Percentiles rank a stretch among this genome's conserved stretches.
Evolutionary conservation across 805 yeast genomes (phyloP).

Genomic region (Sungouiella thailandica): DNA sequence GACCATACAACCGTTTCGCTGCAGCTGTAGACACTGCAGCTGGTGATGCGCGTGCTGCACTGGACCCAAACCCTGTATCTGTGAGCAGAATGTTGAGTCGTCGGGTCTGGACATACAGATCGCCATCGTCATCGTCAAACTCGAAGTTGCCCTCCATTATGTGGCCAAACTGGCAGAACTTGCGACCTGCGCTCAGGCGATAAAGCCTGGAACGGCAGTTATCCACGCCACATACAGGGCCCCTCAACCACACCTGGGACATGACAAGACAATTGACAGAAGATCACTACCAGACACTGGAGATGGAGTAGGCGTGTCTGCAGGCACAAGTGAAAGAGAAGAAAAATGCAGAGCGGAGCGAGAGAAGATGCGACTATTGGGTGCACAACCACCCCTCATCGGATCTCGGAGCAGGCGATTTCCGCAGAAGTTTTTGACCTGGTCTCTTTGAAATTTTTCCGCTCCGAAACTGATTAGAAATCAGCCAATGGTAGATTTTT

Average conservation of each 20-base stretch:
- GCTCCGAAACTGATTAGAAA: too few relatives aligned
- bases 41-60: conserved; percentile 2
- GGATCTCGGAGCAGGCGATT: too few relatives aligned
- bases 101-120: conserved; percentile 44
- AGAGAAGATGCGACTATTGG: too few relatives aligned
- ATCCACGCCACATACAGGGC: conserved; percentile 83
- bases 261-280: too few relatives aligned
- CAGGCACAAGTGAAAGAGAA: too few relatives aligned
- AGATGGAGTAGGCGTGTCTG: too few relatives aligned
- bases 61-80: conserved; percentile 22
- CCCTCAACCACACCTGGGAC: conserved; percentile 49
- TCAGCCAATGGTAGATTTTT: too few relatives aligned
- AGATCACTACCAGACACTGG: too few relatives aligned
- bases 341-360: too few relatives aligned
- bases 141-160: conserved; percentile 77
- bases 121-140: conserved; percentile 79
- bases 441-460: too few relatives aligned
- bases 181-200: conserved; percentile 67
- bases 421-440: too few relatives aligned
- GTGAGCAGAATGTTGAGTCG: conserved; percentile 45
- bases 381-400: too few relatives aligned
- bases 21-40: not conserved
- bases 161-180: conserved; percentile 88
- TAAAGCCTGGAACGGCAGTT: conserved; percentile 82
- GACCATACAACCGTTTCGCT: conserved; percentile 38